phyloP scores from a whole-genome alignment of 345 rosid species.

The Eucalyptus victrix region DNA sequence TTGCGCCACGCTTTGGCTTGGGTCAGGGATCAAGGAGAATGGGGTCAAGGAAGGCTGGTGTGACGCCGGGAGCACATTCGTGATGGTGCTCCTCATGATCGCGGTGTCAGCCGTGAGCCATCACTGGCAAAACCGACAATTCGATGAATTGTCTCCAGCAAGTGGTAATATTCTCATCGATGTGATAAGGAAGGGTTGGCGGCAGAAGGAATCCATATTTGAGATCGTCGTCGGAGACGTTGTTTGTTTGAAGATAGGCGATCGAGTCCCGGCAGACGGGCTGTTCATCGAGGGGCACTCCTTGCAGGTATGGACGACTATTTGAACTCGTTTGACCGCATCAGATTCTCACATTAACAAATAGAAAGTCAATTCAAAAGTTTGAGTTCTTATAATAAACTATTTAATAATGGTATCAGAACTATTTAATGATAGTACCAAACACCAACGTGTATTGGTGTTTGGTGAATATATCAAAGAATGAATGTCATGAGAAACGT shows the following conservation, averaged over 20 bases:
- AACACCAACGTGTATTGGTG: no score
- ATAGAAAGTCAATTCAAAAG: no score
- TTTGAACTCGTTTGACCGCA: not conserved
- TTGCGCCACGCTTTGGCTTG: conserved; percentile 46
- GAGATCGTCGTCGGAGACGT: conserved; percentile 65
- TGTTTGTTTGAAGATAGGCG: conserved; percentile 43
- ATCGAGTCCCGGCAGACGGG: conserved; percentile 59
- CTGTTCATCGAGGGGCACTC: conserved; percentile 32
- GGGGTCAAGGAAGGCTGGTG: conserved; percentile 61
- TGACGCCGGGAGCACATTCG: conserved; percentile 55
- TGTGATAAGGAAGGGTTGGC: conserved; percentile 29
- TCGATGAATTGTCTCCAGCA: conserved; percentile 34
- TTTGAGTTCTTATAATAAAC: no score
- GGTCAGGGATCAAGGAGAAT: conserved; percentile 44
- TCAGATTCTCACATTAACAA: no score
- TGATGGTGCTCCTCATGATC: conserved; percentile 38
- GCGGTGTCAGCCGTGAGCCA: conserved; percentile 37
- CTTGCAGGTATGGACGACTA: not conserved
- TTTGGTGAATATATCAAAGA: no score
- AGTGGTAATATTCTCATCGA: conserved; percentile 45
- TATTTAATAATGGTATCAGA: no score
- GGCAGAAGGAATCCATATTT: conserved; percentile 29
- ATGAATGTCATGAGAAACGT: no score
- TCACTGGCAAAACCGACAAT: conserved; percentile 34
- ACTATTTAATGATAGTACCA: no score